phyloP scores from a whole-genome alignment of 805 yeast genomes.

The Hanseniaspora thailandica region DNA sequence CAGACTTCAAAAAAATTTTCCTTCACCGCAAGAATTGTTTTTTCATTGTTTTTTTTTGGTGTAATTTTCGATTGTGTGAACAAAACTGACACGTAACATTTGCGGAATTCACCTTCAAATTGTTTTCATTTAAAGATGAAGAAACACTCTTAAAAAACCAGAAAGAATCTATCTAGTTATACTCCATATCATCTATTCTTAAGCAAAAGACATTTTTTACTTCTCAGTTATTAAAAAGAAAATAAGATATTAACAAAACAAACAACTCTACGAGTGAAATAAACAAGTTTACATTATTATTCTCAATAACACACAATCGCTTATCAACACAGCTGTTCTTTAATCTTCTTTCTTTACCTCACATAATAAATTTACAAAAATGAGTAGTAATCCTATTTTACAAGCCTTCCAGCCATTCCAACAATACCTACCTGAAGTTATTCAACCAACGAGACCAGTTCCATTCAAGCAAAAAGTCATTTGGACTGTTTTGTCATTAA shows the following conservation, averaged over 20 bases:
- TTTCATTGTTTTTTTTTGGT: background rate
- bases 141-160: background rate
- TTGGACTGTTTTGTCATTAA: constrained; percentile 82
- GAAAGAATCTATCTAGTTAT: background rate
- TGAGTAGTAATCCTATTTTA: constrained; percentile 43
- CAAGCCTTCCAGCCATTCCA: constrained; percentile 85
- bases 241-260: background rate
- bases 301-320: background rate
- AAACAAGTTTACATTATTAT: background rate
- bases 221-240: background rate
- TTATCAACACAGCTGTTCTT: background rate
- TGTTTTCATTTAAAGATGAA: background rate
- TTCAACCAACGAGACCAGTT: constrained; percentile 80
- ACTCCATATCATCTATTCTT: background rate
- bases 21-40: background rate
- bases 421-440: constrained; percentile 80
- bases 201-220: background rate
- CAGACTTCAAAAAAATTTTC: background rate
- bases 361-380: constrained; percentile 10
- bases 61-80: background rate
- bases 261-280: background rate
- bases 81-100: background rate
- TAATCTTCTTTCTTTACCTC: background rate
- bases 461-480: constrained; percentile 76
- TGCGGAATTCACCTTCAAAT: too few relatives aligned